Percentiles rank a stretch among this genome's conserved stretches.
These are phyloP conservation scores for Sequoiadendron giganteum DNA, from an alignment of 75 land plant genomes.

Conservation along the genomic window DNA sequence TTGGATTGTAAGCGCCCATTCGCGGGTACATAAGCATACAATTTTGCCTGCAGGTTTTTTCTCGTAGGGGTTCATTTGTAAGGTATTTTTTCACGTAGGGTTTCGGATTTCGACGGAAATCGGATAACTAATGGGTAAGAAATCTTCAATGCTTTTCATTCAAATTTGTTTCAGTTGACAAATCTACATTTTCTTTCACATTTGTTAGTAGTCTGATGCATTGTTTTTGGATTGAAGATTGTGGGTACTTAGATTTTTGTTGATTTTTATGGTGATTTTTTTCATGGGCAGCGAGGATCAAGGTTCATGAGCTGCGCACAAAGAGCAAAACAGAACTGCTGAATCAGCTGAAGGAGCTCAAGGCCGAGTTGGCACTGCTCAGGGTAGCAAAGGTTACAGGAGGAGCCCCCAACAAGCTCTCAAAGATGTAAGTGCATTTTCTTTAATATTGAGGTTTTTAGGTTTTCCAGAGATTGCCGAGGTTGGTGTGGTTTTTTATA, in stretches of 20 bases:
- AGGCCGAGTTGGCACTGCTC: slow-evolving; percentile 72
- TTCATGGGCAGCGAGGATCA: slow-evolving; percentile 46
- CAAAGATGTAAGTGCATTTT: slow-evolving; percentile 51
- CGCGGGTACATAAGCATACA: no score
- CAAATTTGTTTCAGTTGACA: no score
- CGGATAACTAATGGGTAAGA: no score
- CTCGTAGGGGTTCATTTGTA: no score
- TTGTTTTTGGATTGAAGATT: not conserved
- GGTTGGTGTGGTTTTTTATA: not conserved
- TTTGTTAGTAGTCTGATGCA: no score
- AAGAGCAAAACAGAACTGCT: slow-evolving; percentile 57
- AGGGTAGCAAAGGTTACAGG: slow-evolving; percentile 81
- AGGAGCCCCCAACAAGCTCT: slow-evolving; percentile 86
- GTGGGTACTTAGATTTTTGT: not conserved
- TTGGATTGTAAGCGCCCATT: no score
- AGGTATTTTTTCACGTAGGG: no score
- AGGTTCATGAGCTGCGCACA: slow-evolving; percentile 67
- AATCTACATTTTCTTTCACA: no score
- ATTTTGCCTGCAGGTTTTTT: no score
- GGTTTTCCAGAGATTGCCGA: not conserved
- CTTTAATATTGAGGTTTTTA: not conserved
- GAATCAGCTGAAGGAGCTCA: slow-evolving; percentile 65
- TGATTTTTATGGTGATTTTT: not conserved
- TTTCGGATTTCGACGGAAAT: no score
- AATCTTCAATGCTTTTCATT: no score